A percentile compares a stretch with the other conserved stretches of the same genome.
Conservation (phyloP, 179 eudicot genomes). For the Heliamphora pulchella region DNA sequence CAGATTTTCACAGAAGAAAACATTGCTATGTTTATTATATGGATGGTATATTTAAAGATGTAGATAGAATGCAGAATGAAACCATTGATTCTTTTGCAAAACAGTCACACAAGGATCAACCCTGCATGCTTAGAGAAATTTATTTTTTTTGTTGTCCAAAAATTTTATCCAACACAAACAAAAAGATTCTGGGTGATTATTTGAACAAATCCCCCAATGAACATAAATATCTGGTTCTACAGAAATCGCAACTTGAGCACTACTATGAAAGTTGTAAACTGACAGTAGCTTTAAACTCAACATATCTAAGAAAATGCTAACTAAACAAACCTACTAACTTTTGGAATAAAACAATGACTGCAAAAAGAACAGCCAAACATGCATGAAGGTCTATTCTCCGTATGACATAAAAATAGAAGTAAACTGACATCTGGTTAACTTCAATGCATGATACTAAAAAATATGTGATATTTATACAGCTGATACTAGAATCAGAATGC, state of each 20-base stretch:
- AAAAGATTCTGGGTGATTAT: neutral
- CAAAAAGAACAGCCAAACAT: slow-evolving; percentile 7
- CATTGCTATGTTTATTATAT: neutral
- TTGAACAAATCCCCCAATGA: neutral
- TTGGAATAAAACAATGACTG: neutral
- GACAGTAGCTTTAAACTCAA: neutral
- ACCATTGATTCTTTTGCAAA: neutral
- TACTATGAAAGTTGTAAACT: neutral
- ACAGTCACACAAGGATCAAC: neutral
- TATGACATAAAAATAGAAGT: no score
- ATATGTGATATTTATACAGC: neutral
- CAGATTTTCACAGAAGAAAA: neutral
- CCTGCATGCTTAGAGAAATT: neutral
- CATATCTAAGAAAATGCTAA: neutral
- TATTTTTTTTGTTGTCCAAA: neutral
- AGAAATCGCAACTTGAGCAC: neutral
- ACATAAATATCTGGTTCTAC: neutral
- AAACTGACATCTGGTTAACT: neutral
- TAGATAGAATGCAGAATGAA: neutral
- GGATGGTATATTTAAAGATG: neutral
- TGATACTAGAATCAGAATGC: neutral
- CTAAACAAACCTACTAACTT: neutral
- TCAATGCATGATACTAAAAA: neutral
- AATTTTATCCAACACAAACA: slow-evolving; percentile 1
- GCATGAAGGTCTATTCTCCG: neutral